These are phyloP conservation scores for Lasiosphaeria ovina DNA, from an alignment of 495 filamentous ascomycete genomes.

Conservation along the genomic window DNA sequence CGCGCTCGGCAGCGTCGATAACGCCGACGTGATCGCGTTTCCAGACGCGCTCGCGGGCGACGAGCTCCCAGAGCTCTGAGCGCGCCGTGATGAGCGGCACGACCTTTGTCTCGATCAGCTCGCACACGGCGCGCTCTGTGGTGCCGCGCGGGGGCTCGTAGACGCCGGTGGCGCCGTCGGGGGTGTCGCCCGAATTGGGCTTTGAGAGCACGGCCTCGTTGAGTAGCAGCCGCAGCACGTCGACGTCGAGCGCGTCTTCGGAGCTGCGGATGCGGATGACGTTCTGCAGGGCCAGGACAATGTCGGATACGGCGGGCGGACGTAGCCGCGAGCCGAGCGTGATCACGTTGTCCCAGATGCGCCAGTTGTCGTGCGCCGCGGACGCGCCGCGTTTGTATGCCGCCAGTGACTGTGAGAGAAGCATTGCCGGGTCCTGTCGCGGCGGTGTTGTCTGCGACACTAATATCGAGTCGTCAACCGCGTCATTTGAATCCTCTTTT, in stretches of 20 bases:
- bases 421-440: slow-evolving; percentile 51
- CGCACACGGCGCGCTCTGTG: slow-evolving; percentile 56
- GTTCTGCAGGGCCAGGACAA: slow-evolving; percentile 67
- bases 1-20: slow-evolving; percentile 80
- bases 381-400: slow-evolving; percentile 82
- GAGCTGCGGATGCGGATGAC: slow-evolving; percentile 72
- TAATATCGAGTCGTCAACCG: slow-evolving; percentile 22
- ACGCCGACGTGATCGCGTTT: slow-evolving; percentile 63
- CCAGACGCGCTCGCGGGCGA: slow-evolving; percentile 70
- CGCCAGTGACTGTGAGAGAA: slow-evolving; percentile 68
- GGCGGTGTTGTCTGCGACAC: not conserved
- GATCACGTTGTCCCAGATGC: slow-evolving; percentile 95
- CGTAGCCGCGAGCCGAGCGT: slow-evolving; percentile 74
- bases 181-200: slow-evolving; percentile 28
- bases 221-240: slow-evolving; percentile 68
- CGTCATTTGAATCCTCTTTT: slow-evolving; percentile 7
- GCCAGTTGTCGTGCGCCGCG: slow-evolving; percentile 76
- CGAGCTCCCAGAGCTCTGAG: slow-evolving; percentile 69
- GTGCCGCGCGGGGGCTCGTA: slow-evolving; percentile 48
- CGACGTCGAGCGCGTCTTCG: slow-evolving; percentile 74
- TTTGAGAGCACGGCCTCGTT: slow-evolving; percentile 58
- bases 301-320: slow-evolving; percentile 70
- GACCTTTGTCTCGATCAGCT: slow-evolving; percentile 67
- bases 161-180: slow-evolving; percentile 27
- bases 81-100: slow-evolving; percentile 81